Percentiles rank a stretch among this genome's conserved stretches.
Evolutionary conservation across 2,329 filamentous ascomycete species (phyloP).

Genomic region (Pseudofabraea citricarpa): DNA sequence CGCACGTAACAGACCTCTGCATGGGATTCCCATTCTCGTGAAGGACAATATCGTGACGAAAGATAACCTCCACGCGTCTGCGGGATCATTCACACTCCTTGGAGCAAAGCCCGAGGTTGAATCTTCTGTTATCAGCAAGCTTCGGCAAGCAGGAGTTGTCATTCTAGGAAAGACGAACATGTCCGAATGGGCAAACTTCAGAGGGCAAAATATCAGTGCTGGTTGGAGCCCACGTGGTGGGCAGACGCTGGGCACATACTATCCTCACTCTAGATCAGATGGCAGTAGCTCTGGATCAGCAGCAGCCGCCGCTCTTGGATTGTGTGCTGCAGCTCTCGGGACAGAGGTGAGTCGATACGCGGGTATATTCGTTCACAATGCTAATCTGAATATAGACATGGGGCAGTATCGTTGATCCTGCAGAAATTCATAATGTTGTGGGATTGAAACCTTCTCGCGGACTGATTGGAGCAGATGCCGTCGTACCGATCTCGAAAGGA

Average conservation of each 20-base stretch:
- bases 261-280: neutral
- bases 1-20: slow-evolving; percentile 32
- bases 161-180: slow-evolving; percentile 29
- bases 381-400: no score
- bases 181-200: slow-evolving; percentile 38
- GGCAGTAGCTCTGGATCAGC: neutral
- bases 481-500: neutral
- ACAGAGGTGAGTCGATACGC: no score
- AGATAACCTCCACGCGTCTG: neutral
- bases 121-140: neutral
- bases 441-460: neutral
- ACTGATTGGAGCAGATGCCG: neutral
- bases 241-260: neutral
- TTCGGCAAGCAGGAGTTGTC: neutral
- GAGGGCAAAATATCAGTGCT: neutral
- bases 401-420: neutral
- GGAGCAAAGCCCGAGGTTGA: neutral
- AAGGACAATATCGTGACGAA: slow-evolving; percentile 34
- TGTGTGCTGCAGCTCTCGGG: neutral
- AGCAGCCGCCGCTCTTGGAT: neutral
- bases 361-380: no score
- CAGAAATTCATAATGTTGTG: neutral
- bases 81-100: slow-evolving; percentile 8
- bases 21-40: slow-evolving; percentile 54
- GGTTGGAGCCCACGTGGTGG: neutral